A percentile compares a stretch with the other conserved stretches of the same genome.
phyloP scores from a whole-genome alignment of 108 stramenopile genomes.

The Nitzschia sp. region DNA sequence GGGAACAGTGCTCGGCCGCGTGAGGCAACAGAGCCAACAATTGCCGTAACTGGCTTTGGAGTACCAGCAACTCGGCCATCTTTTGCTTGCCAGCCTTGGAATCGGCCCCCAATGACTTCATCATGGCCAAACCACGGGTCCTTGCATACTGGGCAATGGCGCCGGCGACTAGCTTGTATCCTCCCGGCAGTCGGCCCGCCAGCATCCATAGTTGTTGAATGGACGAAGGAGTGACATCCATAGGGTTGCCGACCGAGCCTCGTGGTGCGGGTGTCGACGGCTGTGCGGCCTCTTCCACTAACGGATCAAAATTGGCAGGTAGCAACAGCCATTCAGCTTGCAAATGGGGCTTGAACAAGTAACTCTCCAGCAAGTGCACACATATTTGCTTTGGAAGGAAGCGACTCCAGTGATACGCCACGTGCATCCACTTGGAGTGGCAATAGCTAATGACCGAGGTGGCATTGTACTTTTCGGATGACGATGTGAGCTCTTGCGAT shows the following conservation, averaged over 20 bases:
- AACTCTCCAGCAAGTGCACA: constrained; percentile 33
- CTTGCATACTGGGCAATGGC: constrained; percentile 43
- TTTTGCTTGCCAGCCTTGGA: constrained; percentile 37
- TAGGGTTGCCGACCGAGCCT: neutral
- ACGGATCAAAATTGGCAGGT: constrained; percentile 36
- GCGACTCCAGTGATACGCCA: constrained; percentile 31
- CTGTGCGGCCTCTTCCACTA: constrained; percentile 35
- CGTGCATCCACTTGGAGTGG: constrained; percentile 39
- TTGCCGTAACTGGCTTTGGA: constrained; percentile 59
- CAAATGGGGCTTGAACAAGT: constrained; percentile 40
- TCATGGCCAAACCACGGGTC: constrained; percentile 28
- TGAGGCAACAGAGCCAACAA: constrained; percentile 61
- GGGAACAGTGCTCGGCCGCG: constrained; percentile 62
- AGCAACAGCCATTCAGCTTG: constrained; percentile 31
- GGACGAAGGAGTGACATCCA: neutral
- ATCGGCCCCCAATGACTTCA: constrained; percentile 13
- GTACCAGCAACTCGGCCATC: constrained; percentile 56
- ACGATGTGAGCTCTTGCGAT: constrained; percentile 19
- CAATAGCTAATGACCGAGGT: constrained; percentile 29
- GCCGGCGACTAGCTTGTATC: constrained; percentile 33
- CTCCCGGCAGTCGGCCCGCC: constrained; percentile 32
- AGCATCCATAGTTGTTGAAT: constrained; percentile 51
- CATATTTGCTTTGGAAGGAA: constrained; percentile 32
- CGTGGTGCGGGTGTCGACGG: neutral
- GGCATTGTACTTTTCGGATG: constrained; percentile 18